A percentile compares a stretch with the other conserved stretches of the same genome.
These are phyloP conservation scores for Pugionium cornutum DNA, from an alignment of 345 rosid genomes.

Conservation along the genomic window DNA sequence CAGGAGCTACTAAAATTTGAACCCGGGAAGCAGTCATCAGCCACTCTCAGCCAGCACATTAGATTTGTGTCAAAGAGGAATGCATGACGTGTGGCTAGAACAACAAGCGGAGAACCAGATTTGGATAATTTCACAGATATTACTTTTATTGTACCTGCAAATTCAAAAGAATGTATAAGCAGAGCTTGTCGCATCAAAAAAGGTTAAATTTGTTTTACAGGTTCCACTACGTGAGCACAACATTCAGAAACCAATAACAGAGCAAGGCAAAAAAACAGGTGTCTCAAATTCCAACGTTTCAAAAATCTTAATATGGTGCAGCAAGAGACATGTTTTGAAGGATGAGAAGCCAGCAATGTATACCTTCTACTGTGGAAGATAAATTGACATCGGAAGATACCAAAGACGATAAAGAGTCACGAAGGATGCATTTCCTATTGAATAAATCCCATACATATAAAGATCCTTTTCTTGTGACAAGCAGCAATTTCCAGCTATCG, in stretches of 20 bases:
- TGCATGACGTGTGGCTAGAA: slow-evolving; percentile 92
- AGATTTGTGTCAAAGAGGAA: slow-evolving; percentile 87
- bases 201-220: slow-evolving; percentile 7
- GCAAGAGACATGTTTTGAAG: background rate
- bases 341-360: slow-evolving; percentile 11
- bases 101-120: slow-evolving; percentile 94
- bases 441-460: slow-evolving; percentile 87
- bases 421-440: slow-evolving; percentile 70
- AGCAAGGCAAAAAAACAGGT: no score
- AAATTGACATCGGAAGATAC: slow-evolving; percentile 53
- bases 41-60: slow-evolving; percentile 97
- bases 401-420: slow-evolving; percentile 76
- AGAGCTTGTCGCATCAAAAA: slow-evolving; percentile 16
- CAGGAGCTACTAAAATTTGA: slow-evolving; percentile 93
- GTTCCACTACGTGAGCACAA: slow-evolving; percentile 14
- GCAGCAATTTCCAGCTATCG: slow-evolving; percentile 84
- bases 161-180: slow-evolving; percentile 19
- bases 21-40: slow-evolving; percentile 98
- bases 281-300: background rate
- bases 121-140: slow-evolving; percentile 92
- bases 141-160: slow-evolving; percentile 79
- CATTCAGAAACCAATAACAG: slow-evolving; percentile 5
- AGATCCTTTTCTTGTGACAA: slow-evolving; percentile 87
- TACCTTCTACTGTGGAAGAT: slow-evolving; percentile 57
- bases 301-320: slow-evolving; percentile 3